These are phyloP conservation scores for Ogataea philodendri DNA, from an alignment of 805 yeast genomes.

Conservation along the genomic window DNA sequence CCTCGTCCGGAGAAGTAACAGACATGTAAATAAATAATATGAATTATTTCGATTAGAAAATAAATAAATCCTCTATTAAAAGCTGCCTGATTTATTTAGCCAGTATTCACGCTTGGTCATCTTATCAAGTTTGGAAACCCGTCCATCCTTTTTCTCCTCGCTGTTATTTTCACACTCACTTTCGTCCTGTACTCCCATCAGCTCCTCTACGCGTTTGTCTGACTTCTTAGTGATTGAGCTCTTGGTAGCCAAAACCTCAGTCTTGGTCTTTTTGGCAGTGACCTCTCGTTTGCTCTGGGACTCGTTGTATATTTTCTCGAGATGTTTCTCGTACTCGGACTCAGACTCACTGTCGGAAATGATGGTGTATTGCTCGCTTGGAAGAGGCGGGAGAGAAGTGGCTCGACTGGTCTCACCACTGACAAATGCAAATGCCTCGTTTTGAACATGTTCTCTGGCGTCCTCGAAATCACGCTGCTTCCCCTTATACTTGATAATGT, in stretches of 20 bases:
- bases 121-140: constrained; percentile 9
- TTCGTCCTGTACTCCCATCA: constrained; percentile 28
- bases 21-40: constrained; percentile 11
- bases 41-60: constrained; percentile 4
- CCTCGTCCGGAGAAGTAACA: constrained; percentile 33
- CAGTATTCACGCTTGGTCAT: constrained; percentile 34
- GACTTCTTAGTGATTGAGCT: too few species aligned
- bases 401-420: constrained; percentile 22
- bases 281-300: constrained; percentile 21
- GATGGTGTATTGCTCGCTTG: constrained; percentile 31
- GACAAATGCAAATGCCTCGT: constrained; percentile 49
- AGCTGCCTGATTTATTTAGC: constrained; percentile 36
- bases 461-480: constrained; percentile 74
- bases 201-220: too few species aligned
- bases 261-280: constrained; percentile 8
- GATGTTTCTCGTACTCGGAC: constrained; percentile 18
- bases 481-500: constrained; percentile 72
- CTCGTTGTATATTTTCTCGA: constrained; percentile 17
- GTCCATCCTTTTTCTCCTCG: constrained; percentile 21
- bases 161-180: constrained; percentile 17
- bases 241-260: too few species aligned
- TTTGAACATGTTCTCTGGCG: constrained; percentile 60
- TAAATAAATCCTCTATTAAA: constrained; percentile 1
- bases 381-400: constrained; percentile 31
- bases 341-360: constrained; percentile 30